Base-by-base conservation (phyloP, 2,329 filamentous ascomycete species). In the Trichoderma semiorbis region DNA sequence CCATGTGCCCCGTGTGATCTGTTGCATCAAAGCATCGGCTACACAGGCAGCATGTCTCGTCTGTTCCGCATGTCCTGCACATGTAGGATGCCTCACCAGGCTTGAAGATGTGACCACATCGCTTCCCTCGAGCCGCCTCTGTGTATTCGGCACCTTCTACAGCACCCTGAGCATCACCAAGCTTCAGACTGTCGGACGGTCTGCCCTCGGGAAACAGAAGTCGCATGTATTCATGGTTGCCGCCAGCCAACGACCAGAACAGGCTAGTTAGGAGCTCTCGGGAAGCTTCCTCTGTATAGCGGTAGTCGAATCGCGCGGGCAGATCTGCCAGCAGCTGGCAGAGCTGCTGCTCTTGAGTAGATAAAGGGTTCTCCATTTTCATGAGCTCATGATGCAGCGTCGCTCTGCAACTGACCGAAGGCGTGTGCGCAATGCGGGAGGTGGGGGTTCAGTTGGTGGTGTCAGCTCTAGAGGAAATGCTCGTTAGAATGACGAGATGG, bases 71-170 rank as follows among this genome's bases (percentile, higher is more conserved):
- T 11, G 95, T 98, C 77, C 94, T 92, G 86, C 96, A 99, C 77
- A 92, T 89, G 81, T 98, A 99, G 72, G 94, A 95, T 71, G 94
- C 95, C 84, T 99, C 96, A 65, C 95, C 96, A 16, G 89, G 88
- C 82, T 95, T 95, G 87, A 99, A 97, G 74, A 99, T 98, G 84
- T 99, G 97, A 5, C 96, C 97, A 80, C 96, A 99, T 61, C 94
- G 91, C 82, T 97, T 97, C 70, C 97, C 96, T 75, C 94, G 90
- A 16, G 96, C 96, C 7, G 93, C 92, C 75, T 95, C 92, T 24
- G 94, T 96, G 80, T 98, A 99, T 81, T 99, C 97, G 36, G 95
- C 94, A 12, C 96, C 95, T 78, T 97, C 94, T 72, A 94, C 87
- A n/a, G 93, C 93, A 21, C 95, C 95, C 79, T 99, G 97, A 18